phyloP scores from a whole-genome alignment of 2,329 filamentous ascomycete genomes.

The Ophiostoma himal-ulmi region DNA sequence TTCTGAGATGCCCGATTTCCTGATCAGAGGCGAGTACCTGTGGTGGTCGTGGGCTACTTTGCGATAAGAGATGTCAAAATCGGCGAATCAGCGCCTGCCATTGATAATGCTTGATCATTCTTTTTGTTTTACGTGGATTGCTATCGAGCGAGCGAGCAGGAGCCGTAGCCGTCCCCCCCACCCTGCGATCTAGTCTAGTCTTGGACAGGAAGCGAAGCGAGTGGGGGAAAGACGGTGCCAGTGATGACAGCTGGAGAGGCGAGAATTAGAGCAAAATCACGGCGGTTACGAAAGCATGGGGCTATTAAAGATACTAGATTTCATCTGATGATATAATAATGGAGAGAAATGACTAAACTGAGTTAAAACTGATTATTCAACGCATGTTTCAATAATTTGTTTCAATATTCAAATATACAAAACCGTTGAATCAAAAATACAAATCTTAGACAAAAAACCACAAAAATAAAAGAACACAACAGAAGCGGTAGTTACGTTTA shows the following conservation, averaged over 20 bases:
- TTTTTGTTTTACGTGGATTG: constrained; percentile 22
- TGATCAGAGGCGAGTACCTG: background rate
- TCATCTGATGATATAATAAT: too few species aligned
- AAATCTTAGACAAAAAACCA: background rate
- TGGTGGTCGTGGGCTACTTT: background rate
- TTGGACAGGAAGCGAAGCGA: background rate
- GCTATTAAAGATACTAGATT: too few species aligned
- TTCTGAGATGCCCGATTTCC: background rate
- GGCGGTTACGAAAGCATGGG: too few species aligned
- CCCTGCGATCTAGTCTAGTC: constrained; percentile 1
- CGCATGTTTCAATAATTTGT: too few species aligned
- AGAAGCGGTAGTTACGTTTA: background rate
- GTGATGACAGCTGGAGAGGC: background rate
- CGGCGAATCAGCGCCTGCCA: constrained; percentile 22
- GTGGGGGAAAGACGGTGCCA: constrained; percentile 15
- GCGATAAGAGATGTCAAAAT: constrained; percentile 17
- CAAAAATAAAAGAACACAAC: background rate
- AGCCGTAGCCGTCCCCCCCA: constrained; percentile 17
- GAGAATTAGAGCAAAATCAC: too few species aligned
- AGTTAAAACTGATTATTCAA: too few species aligned
- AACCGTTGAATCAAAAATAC: too few species aligned
- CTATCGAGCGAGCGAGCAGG: constrained; percentile 17
- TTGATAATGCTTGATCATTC: constrained; percentile 19
- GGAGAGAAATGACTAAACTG: too few species aligned
- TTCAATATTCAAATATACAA: too few species aligned